Percentiles rank a stretch among this genome's conserved stretches.
Evolutionary conservation across 2,329 filamentous ascomycete species (phyloP).

Genomic region (Balansia obtecta): DNA sequence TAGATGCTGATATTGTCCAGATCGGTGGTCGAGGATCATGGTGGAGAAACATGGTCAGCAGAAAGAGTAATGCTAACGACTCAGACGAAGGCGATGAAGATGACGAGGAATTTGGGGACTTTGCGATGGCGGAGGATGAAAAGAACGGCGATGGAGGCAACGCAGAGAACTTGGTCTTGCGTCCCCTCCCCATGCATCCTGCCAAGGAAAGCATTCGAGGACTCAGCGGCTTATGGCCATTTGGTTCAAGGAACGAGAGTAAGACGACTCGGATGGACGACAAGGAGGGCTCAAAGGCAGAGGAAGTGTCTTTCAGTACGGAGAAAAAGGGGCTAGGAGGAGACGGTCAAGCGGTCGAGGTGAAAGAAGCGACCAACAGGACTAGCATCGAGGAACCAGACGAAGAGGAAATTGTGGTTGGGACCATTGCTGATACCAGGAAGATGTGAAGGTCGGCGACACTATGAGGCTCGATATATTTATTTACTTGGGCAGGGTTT

Average conservation of each 20-base stretch:
- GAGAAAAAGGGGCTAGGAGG: slow-evolving; percentile 6
- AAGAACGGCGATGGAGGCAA: slow-evolving; percentile 14
- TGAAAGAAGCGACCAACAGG: slow-evolving; percentile 38
- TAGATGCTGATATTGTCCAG: slow-evolving; percentile 32
- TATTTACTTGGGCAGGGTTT: neutral
- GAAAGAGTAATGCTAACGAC: slow-evolving; percentile 28
- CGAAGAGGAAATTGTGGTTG: slow-evolving; percentile 35
- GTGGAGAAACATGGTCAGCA: slow-evolving; percentile 32
- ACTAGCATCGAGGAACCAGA: slow-evolving; percentile 50
- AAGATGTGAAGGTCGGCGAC: neutral
- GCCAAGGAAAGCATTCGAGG: slow-evolving; percentile 26
- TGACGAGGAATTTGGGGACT: slow-evolving; percentile 57
- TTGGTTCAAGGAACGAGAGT: slow-evolving; percentile 29
- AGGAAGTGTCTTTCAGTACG: slow-evolving; percentile 3
- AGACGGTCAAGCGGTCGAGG: slow-evolving; percentile 35
- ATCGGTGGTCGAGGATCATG: slow-evolving; percentile 28
- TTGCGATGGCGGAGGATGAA: slow-evolving; percentile 49
- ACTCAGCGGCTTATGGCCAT: slow-evolving; percentile 46
- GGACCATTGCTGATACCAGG: neutral
- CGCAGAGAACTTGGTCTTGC: slow-evolving; percentile 34
- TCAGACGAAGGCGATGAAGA: slow-evolving; percentile 42
- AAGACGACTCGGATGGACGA: slow-evolving; percentile 17
- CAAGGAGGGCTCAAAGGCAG: slow-evolving; percentile 15
- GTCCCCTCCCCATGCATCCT: slow-evolving; percentile 42
- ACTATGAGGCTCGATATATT: neutral